Percentiles rank a stretch among this genome's conserved stretches.
These are phyloP conservation scores for Microbotryomycetes sp. DNA, from an alignment of 1,284 basidiomycete species.

Conservation along the genomic window DNA sequence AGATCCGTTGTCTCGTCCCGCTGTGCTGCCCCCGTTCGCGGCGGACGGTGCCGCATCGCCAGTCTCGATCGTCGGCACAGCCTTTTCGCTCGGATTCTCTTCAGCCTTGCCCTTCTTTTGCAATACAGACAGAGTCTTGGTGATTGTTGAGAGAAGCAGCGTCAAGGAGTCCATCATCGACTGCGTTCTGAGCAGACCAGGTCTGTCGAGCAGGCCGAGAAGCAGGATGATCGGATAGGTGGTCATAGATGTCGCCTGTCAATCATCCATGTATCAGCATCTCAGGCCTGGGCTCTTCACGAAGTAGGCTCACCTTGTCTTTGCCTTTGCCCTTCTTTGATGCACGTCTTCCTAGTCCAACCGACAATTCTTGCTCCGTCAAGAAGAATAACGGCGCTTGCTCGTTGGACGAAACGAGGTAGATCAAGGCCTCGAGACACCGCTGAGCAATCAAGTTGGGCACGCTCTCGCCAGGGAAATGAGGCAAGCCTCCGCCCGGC, in stretches of 20 bases:
- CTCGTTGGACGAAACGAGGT: constrained; percentile 76
- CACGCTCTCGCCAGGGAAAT: constrained; percentile 69
- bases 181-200: constrained; percentile 72
- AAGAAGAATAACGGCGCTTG: constrained; percentile 83
- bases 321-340: constrained; percentile 85
- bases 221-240: constrained; percentile 69
- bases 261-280: no score
- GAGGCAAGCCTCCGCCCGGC: constrained; percentile 47
- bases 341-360: constrained; percentile 56
- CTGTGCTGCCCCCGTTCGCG: constrained; percentile 2
- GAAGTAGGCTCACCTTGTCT: constrained; percentile 49
- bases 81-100: constrained; percentile 45
- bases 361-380: constrained; percentile 80
- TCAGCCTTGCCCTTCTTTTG: constrained; percentile 36
- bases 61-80: neutral
- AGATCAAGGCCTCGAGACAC: constrained; percentile 78
- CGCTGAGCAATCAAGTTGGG: constrained; percentile 87
- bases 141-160: constrained; percentile 72
- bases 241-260: constrained; percentile 13
- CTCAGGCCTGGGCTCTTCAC: no score
- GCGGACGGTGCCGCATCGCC: constrained; percentile 16
- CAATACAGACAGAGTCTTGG: constrained; percentile 58
- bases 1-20: neutral
- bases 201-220: constrained; percentile 74
- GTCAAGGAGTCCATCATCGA: constrained; percentile 88